Conservation (phyloP, 306 rosid genomes). For the Cicer pinnatifidum region DNA sequence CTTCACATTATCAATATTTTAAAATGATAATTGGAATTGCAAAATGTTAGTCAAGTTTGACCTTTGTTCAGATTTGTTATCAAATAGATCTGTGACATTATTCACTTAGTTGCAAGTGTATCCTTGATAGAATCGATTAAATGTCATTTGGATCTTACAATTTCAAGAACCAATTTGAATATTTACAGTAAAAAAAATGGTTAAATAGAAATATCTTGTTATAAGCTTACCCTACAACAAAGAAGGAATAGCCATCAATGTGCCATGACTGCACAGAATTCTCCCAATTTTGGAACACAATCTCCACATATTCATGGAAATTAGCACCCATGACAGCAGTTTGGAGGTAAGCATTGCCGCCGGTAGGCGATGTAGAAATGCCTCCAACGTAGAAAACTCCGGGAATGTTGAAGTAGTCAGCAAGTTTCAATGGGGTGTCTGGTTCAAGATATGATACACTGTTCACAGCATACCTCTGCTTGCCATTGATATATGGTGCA, state of each 20-base stretch:
- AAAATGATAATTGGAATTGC: no score
- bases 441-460: slow-evolving; percentile 71
- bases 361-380: slow-evolving; percentile 65
- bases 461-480: slow-evolving; percentile 92
- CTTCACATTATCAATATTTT: no score
- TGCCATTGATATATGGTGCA: slow-evolving; percentile 81
- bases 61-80: no score
- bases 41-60: no score
- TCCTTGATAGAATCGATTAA: no score
- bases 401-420: slow-evolving; percentile 77
- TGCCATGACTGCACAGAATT: slow-evolving; percentile 89
- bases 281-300: slow-evolving; percentile 97
- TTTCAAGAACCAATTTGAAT: no score
- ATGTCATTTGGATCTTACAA: no score
- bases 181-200: no score
- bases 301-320: slow-evolving; percentile 81
- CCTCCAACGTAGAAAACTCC: slow-evolving; percentile 85
- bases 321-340: slow-evolving; percentile 86
- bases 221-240: slow-evolving; percentile 79
- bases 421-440: slow-evolving; percentile 88
- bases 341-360: slow-evolving; percentile 75
- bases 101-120: no score
- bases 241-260: slow-evolving; percentile 85
- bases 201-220: no score
- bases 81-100: no score